Percentiles rank a stretch among this genome's conserved stretches.
These are phyloP conservation scores for Endotrypanum monterogeii DNA, from an alignment of 208 protist genomes.

Conservation along the genomic window DNA sequence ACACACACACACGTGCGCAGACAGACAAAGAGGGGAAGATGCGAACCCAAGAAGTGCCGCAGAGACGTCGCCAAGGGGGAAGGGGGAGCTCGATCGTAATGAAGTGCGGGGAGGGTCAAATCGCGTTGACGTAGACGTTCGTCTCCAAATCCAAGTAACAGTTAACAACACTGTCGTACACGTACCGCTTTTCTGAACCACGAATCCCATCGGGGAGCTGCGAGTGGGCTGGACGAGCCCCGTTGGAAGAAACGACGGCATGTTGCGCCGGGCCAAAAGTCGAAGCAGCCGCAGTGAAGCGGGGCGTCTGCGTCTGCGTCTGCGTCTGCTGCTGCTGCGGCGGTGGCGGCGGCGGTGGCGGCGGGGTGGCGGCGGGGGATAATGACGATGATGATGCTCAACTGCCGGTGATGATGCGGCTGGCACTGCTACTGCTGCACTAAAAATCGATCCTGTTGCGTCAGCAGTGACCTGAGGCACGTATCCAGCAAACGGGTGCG, in stretches of 20 bases:
- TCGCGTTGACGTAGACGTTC: slow-evolving; percentile 47
- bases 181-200: slow-evolving; percentile 19
- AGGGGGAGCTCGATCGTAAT: not conserved
- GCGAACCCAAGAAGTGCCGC: too few species aligned
- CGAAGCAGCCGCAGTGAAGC: not conserved
- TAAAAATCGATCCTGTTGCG: not conserved
- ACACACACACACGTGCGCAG: too few species aligned
- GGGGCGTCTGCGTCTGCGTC: not conserved
- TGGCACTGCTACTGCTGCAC: not conserved
- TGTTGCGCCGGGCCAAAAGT: not conserved
- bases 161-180: slow-evolving; percentile 76
- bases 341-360: too few species aligned
- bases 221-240: not conserved
- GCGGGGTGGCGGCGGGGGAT: too few species aligned
- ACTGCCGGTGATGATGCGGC: not conserved
- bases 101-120: not conserved
- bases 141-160: slow-evolving; percentile 70
- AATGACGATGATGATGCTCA: too few species aligned
- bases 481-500: not conserved
- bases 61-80: too few species aligned
- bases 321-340: not conserved
- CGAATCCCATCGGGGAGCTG: not conserved
- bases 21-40: too few species aligned
- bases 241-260: too few species aligned
- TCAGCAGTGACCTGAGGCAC: not conserved